Evolutionary conservation across 805 yeast genomes (phyloP), one percentile per base, ranked within the genome.

Genomic region (Blastobotrys peoriensis): DNA sequence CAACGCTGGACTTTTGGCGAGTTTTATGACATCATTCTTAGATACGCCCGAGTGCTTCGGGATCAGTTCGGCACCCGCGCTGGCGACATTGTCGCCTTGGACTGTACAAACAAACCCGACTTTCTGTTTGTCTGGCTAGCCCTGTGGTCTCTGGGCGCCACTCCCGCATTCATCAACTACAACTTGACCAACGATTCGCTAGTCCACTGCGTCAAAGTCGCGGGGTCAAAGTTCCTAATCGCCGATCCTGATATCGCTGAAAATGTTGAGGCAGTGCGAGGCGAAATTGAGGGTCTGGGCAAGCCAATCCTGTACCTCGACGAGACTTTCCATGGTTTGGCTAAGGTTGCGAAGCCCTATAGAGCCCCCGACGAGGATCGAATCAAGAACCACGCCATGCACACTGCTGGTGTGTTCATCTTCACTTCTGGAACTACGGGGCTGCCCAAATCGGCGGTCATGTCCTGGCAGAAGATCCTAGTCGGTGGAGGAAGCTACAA

Each of bases 371-470:
- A 58, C 78, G 53, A 64, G 5, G 64, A 76, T 6, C 75, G 95
- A 28, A 43, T 84, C 52, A 75, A 77, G 5, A 64, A 64, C 5
- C 78, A 79, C 41, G 63, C 69, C 9, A 83, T 81, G 59, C 75
- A 70, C 52, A 75, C 78, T 44, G 75, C 91, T 3, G 81, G 84
- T 17, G 74, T 81, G 52, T 72, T 86, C 52, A 86, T 89, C 41
- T 89, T 82, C 63, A 89, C 98, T 0, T 85, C 95, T 0, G 98
- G 98, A 33, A 91, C 97, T 4, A 86, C 97, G 0, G 97, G 97
- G 0, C 67, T 89, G 49, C 97, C 98, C 13, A 89, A 89, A 63
- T 84, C 96, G 3, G 97, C 95, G 1, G 83, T 85, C 45, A 81
- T 89, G 80, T 81, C 93, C 3, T 88, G 96, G 96, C 74, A 87